Evolutionary conservation across 371 early-diverging fungal species (phyloP).

Genomic region (Rhizopus microsporus): DNA sequence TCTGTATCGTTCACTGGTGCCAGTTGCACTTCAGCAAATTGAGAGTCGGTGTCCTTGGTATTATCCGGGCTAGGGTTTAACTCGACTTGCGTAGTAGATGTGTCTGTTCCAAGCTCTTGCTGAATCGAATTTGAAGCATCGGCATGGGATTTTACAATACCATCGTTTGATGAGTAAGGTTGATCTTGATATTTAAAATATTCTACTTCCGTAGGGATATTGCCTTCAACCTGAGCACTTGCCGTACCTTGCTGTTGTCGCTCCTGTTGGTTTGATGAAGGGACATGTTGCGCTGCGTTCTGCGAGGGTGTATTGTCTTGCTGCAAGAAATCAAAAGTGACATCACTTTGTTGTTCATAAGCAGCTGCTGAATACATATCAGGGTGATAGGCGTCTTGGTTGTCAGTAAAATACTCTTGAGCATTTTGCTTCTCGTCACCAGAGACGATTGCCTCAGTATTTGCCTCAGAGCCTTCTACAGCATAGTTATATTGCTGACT

Average conservation of each 20-base stretch:
- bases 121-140: not conserved
- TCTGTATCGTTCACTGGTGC: not conserved
- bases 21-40: slow-evolving; percentile 3
- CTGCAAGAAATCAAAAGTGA: not conserved
- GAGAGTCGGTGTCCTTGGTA: not conserved
- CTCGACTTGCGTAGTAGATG: not conserved
- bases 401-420: not conserved
- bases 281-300: not conserved
- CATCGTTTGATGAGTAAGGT: not conserved
- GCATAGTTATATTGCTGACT: not conserved
- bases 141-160: no score
- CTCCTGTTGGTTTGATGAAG: not conserved
- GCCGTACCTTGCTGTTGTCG: not conserved
- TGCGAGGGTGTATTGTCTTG: not conserved
- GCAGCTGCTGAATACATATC: not conserved
- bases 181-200: slow-evolving; percentile 5
- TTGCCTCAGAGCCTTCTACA: no score
- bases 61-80: not conserved
- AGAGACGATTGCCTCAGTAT: not conserved
- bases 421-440: not conserved
- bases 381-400: not conserved
- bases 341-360: not conserved
- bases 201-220: not conserved
- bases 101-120: not conserved
- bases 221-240: not conserved